Evolutionary conservation across 1,284 basidiomycete genomes (phyloP).

Genomic region (Ceratobasidium sp.): DNA sequence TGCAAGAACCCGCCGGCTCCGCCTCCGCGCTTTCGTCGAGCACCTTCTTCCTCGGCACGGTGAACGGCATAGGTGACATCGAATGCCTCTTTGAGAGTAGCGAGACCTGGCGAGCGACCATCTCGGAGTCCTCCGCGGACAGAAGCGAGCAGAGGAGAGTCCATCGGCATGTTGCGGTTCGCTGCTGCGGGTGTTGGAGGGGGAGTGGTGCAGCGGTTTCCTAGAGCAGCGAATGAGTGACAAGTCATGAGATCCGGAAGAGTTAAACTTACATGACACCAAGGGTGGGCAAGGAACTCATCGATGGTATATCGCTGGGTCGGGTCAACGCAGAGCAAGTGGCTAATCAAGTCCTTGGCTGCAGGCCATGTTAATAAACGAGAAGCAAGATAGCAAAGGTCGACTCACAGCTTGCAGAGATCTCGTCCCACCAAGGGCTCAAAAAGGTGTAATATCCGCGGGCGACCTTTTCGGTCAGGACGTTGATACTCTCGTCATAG

Average conservation of each 20-base stretch:
- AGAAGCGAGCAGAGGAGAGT: conserved; percentile 89
- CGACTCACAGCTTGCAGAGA: conserved; percentile 76
- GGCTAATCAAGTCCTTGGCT: conserved; percentile 96
- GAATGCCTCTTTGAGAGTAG: conserved; percentile 95
- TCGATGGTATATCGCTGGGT: conserved; percentile 96
- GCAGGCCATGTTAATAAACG: too few relatives aligned
- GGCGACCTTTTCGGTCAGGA: conserved; percentile 98
- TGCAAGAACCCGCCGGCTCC: conserved; percentile 78
- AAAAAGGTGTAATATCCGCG: conserved; percentile 98
- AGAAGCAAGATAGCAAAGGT: conserved; percentile 9
- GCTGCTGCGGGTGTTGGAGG: conserved; percentile 63
- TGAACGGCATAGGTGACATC: conserved; percentile 99
- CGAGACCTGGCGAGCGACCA: conserved; percentile 89
- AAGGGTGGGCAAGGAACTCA: conserved; percentile 96
- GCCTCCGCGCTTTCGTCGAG: conserved; percentile 76
- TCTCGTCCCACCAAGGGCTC: conserved; percentile 99
- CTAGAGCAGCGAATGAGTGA: conserved; percentile 35
- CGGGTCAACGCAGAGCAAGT: conserved; percentile 97
- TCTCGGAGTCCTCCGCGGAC: conserved; percentile 75
- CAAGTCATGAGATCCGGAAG: conserved; percentile 44
- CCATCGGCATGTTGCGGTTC: conserved; percentile 68
- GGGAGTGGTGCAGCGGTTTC: conserved; percentile 67
- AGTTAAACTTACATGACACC: conserved; percentile 68
- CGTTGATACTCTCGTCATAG: conserved; percentile 99
- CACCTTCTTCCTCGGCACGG: conserved; percentile 98